Base-by-base conservation (phyloP, 2,329 filamentous ascomycete species). In the Trichoderma harzianum region DNA sequence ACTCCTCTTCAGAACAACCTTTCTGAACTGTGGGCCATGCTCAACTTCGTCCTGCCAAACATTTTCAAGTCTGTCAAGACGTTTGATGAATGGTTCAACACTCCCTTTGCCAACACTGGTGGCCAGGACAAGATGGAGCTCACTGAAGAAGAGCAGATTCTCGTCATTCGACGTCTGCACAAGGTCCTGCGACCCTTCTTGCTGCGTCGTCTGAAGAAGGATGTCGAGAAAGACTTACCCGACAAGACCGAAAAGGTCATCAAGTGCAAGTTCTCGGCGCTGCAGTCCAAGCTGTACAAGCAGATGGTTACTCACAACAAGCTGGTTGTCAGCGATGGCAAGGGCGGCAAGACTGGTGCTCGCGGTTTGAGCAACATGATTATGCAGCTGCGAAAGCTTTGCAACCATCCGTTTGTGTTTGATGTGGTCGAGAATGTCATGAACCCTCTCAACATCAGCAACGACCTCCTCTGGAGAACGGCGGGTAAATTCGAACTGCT, bases 41-140 rank as follows among this genome's bases (percentile, higher is more conserved):
- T 99, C 78, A 99, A 99, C 84, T 99, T 99, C 81, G 96, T 98
- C 53, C 86, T 99, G 63, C 96, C 96, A 3, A 98, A 94, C 77
- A 99, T 99, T 76, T 99, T 99, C 91, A 99, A 99, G 82, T 98
- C 96, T 2, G 94, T 95, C 74, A 98, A 96, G 80, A 98, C 95
- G 2, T 99, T 99, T 79, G 96, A 99, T 81, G 96, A 99, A 82
- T 99, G 96, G 96, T 99, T 99, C 90, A 99, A 98, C 80, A 99
- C 96, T 30, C 96, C 96, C 0, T 99, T 99, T 81, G 96, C 96
- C 76, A 99, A 99, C 80, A 99, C 96, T 6, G 96, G 96, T 82
- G 91, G 94, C 53, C 95, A 98, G 83, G 96, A 99, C 83, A 97
- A 96, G 86, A 99, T 99, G 93, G 95, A 98, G 79, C 87, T 99